Base-by-base conservation (phyloP, 1,284 basidiomycete species). In the Ustilago curta region DNA sequence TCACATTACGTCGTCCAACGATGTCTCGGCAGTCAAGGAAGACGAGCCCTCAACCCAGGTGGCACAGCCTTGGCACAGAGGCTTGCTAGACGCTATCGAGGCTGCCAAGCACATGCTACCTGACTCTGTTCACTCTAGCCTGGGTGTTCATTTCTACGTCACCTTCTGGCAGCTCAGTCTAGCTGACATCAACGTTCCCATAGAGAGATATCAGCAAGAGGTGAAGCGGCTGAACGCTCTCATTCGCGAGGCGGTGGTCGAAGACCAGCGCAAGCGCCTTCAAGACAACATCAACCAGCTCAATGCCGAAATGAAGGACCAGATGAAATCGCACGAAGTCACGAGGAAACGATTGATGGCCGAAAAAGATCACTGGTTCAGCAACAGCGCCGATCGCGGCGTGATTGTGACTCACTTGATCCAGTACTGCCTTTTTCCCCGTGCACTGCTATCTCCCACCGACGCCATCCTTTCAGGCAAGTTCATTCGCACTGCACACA, bases 391-490 rank as follows among this genome's bases (percentile, higher is more conserved):
- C 3, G 59, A 74, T 47, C 65, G 71, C 39, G 68, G 59, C 5
- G 52, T 50, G n/a, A 45, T 82, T 4, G 75, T 76, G 16, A 32
- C 70, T 49, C 79, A 82, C 29, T 88, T 96, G 44, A 90, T 94
- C 57, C 94, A 97, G 83, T 90, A 95, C 81, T 99, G 97, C 85
- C 89, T 99, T 72, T 91, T 93, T 80, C 96, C 97, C 3, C 91
- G 97, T 31, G 93, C 92, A 65, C 88, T 97, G 40, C 87, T 98
- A 16, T 96, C 95, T 0, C 94, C 95, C 0, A 93, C 95, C 89
- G 97, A 99, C 85, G 97, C 97, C 11, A 91, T 96, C 59, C 99
- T 92, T 76, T 94, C 95, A 65, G 92, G 93, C 8, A 92, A 93
- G 77, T 93, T 99, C 81, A 91, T 99, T 82, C 92, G 92, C 78